Evolutionary conservation across 352 stramenopile genomes (phyloP).

Genomic region (Phytophthora palmivora): DNA sequence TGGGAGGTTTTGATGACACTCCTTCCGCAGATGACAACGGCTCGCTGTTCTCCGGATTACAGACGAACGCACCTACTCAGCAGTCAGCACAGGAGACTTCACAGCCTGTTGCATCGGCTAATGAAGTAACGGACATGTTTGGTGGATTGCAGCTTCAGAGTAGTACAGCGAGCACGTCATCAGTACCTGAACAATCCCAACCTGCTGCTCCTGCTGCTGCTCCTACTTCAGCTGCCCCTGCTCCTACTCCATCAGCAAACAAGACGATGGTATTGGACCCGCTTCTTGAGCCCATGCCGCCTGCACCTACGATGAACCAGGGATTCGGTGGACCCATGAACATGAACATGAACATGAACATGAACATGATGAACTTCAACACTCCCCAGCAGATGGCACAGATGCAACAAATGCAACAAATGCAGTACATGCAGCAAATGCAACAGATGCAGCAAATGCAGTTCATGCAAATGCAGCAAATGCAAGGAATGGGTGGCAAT

Average conservation of each 20-base stretch:
- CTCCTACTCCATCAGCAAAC: constrained; percentile 26
- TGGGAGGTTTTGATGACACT: constrained; percentile 75
- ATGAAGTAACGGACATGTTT: constrained; percentile 77
- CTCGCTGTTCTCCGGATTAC: constrained; percentile 69
- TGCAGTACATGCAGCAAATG: constrained; percentile 75
- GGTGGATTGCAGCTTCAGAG: constrained; percentile 73
- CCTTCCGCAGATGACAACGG: constrained; percentile 41
- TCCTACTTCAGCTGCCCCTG: constrained; percentile 31
- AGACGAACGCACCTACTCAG: constrained; percentile 45
- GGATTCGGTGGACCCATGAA: constrained; percentile 33
- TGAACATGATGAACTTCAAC: constrained; percentile 77
- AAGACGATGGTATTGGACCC: constrained; percentile 72
- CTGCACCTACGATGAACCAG: constrained; percentile 51
- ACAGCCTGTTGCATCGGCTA: constrained; percentile 34
- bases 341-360: constrained; percentile 13
- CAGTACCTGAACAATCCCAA: constrained; percentile 29
- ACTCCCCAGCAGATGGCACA: constrained; percentile 54
- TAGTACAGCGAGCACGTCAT: constrained; percentile 33
- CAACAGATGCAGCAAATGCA: constrained; percentile 81
- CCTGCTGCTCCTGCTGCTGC: constrained; percentile 19
- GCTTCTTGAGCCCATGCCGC: constrained; percentile 67
- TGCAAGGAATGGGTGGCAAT: constrained; percentile 60
- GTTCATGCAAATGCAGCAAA: constrained; percentile 70
- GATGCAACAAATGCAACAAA: constrained; percentile 75
- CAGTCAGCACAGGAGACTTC: constrained; percentile 31